Conservation (phyloP, 2,329 filamentous ascomycete genomes). For the Alternaria sp. region DNA sequence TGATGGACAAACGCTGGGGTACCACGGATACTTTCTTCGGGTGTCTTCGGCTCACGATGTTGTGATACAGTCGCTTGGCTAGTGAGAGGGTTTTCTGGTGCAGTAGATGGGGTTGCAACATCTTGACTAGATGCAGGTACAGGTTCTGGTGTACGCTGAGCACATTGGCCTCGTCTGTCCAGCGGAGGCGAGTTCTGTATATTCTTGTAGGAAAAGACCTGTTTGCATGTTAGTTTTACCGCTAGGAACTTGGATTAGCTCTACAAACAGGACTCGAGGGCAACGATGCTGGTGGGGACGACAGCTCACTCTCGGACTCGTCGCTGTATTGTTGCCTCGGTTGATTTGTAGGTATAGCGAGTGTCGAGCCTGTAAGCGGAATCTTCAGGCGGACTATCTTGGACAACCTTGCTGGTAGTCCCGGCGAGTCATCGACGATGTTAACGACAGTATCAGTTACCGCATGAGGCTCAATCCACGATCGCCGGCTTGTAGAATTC, state of each 20-base stretch:
- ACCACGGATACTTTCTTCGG: not conserved
- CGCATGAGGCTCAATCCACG: not conserved
- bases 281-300: not conserved
- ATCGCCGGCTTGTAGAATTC: not conserved
- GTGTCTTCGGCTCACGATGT: not conserved
- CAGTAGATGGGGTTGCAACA: not conserved
- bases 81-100: not conserved
- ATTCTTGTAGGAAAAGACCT: not conserved
- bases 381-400: conserved; percentile 1
- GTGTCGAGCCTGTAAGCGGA: too few relatives aligned
- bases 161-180: conserved; percentile 4
- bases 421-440: not conserved
- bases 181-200: not conserved
- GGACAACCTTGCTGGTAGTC: not conserved
- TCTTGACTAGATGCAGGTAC: conserved; percentile 9
- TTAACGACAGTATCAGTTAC: not conserved
- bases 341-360: not conserved
- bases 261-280: not conserved
- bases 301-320: not conserved
- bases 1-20: not conserved
- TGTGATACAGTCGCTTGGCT: not conserved
- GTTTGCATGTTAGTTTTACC: not conserved
- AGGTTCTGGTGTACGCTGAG: not conserved
- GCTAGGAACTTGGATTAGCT: not conserved
- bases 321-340: not conserved